Conservation (phyloP, 768 basidiomycete genomes). For the Boletus eberwhitei region DNA sequence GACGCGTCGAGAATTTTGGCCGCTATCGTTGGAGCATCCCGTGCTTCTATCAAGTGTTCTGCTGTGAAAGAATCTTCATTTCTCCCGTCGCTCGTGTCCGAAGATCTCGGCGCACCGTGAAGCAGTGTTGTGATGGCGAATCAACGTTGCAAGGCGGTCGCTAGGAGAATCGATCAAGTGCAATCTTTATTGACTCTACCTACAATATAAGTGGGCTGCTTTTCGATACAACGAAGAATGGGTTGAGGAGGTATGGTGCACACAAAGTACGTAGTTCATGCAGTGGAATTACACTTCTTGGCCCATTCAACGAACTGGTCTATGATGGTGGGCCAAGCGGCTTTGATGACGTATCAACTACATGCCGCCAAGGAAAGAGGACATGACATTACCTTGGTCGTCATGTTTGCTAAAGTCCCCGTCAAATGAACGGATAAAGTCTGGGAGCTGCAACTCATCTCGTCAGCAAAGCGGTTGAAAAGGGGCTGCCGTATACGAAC, state of each 20-base stretch:
- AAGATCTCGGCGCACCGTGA: constrained; percentile 4
- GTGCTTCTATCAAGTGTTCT: constrained; percentile 23
- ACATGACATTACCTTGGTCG: constrained; percentile 54
- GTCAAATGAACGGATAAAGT: constrained; percentile 76
- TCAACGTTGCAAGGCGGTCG: constrained; percentile 1
- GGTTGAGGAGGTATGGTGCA: constrained; percentile 7
- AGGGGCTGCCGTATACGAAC: constrained; percentile 40
- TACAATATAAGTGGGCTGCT: background rate
- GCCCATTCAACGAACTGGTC: constrained; percentile 80
- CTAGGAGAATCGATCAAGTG: background rate
- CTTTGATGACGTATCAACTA: constrained; percentile 35
- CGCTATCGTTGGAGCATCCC: constrained; percentile 22
- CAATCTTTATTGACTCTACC: constrained; percentile 1
- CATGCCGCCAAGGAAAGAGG: background rate
- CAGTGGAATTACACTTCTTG: constrained; percentile 31
- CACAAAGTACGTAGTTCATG: constrained; percentile 1
- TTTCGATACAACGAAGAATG: background rate
- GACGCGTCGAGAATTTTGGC: constrained; percentile 25
- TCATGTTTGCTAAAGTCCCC: constrained; percentile 70
- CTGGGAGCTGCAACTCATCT: constrained; percentile 55
- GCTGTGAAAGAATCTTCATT: constrained; percentile 28
- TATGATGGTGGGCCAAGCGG: constrained; percentile 84
- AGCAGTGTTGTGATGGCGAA: constrained; percentile 9
- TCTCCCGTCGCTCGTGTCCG: constrained; percentile 29
- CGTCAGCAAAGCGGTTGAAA: constrained; percentile 3